These are phyloP conservation scores for Cutaneotrichosporon sp. DNA, from an alignment of 1,284 basidiomycete species.

Conservation along the genomic window DNA sequence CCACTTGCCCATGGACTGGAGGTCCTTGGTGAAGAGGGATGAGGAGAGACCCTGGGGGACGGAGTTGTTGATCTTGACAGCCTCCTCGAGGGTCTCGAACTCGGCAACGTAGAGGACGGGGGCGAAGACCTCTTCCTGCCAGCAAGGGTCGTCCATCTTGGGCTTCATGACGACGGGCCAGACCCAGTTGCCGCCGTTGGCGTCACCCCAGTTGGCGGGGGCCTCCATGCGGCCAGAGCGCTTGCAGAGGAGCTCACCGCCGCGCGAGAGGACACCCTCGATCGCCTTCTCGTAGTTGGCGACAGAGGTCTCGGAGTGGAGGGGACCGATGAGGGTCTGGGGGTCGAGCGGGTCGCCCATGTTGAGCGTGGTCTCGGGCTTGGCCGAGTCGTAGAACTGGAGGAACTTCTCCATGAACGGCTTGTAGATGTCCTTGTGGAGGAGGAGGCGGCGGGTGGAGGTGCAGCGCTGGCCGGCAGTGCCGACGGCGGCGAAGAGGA, in stretches of 20 bases:
- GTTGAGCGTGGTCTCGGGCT: constrained; percentile 51
- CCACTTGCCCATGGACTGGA: constrained; percentile 80
- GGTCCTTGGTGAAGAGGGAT: constrained; percentile 80
- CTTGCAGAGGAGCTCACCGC: constrained; percentile 61
- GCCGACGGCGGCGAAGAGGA: constrained; percentile 90
- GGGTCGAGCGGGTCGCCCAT: constrained; percentile 76
- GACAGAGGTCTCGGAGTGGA: constrained; percentile 70
- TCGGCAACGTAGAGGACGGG: constrained; percentile 72
- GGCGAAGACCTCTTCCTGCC: constrained; percentile 44
- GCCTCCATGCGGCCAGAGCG: constrained; percentile 31
- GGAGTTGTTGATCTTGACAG: constrained; percentile 85
- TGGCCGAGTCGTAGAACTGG: constrained; percentile 58
- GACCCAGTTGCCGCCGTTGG: constrained; percentile 74
- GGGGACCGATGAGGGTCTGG: constrained; percentile 74
- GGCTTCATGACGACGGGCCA: constrained; percentile 70
- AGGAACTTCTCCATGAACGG: constrained; percentile 70
- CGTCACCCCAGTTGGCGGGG: constrained; percentile 45
- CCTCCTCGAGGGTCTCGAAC: constrained; percentile 84
- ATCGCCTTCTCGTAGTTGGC: constrained; percentile 63
- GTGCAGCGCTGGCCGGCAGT: constrained; percentile 95
- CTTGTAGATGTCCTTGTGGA: constrained; percentile 72
- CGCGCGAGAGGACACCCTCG: constrained; percentile 58
- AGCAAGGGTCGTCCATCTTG: constrained; percentile 39
- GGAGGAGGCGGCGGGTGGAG: constrained; percentile 79
- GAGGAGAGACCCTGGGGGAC: constrained; percentile 85